These are phyloP conservation scores for Neospermospora avenae DNA, from an alignment of 2,329 filamentous ascomycete genomes.

Conservation along the genomic window DNA sequence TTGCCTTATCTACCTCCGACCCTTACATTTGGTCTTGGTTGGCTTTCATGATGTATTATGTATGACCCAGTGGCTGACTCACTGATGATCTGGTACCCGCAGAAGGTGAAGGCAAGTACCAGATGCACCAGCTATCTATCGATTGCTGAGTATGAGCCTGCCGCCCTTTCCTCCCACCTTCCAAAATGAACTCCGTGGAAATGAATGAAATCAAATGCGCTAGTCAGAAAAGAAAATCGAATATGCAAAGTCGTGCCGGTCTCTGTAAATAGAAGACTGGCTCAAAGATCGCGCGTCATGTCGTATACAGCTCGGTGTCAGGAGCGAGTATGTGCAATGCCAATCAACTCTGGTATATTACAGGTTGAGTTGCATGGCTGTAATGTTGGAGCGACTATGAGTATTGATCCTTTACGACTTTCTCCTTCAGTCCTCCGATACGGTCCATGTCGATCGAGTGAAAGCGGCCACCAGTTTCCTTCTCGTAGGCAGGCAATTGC, in stretches of 20 bases:
- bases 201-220: slow-evolving; percentile 4
- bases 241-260: slow-evolving; percentile 1
- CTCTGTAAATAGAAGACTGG: not conserved
- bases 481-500: slow-evolving; percentile 83
- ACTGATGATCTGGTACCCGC: no score
- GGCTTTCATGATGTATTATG: slow-evolving; percentile 11
- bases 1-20: not conserved
- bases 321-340: slow-evolving; percentile 10
- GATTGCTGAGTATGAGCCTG: not conserved
- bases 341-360: slow-evolving; percentile 9
- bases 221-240: slow-evolving; percentile 1
- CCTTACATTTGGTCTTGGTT: slow-evolving; percentile 1
- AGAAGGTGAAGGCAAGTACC: not conserved
- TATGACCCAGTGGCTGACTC: not conserved
- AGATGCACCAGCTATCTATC: not conserved
- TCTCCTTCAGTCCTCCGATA: slow-evolving; percentile 93
- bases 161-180: not conserved
- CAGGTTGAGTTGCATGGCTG: slow-evolving; percentile 8
- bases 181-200: slow-evolving; percentile 7
- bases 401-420: slow-evolving; percentile 42
- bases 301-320: slow-evolving; percentile 8
- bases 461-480: slow-evolving; percentile 74
- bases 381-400: slow-evolving; percentile 21
- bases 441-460: slow-evolving; percentile 92
- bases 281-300: not conserved